phyloP scores from a whole-genome alignment of 2,329 filamentous ascomycete species.

The Acephala macrosclerotiorum region DNA sequence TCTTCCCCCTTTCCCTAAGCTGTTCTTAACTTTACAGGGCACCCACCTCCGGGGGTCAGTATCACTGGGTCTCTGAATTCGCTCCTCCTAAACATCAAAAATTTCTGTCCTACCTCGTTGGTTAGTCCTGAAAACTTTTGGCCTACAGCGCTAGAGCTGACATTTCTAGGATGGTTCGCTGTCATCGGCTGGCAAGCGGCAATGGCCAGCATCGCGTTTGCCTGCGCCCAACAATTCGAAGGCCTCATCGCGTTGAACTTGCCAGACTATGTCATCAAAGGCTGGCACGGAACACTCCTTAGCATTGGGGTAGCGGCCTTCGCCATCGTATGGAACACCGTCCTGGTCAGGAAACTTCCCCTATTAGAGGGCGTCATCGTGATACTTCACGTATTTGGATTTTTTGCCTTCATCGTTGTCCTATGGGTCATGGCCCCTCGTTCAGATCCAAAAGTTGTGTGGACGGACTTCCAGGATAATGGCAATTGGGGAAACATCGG shows the following conservation, averaged over 20 bases:
- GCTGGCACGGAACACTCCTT: slow-evolving; percentile 52
- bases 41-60: slow-evolving; percentile 64
- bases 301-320: slow-evolving; percentile 50
- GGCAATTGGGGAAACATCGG: slow-evolving; percentile 43
- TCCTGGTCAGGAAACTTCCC: slow-evolving; percentile 48
- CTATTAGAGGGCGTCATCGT: slow-evolving; percentile 51
- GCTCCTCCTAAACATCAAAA: slow-evolving; percentile 55
- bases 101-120: slow-evolving; percentile 59
- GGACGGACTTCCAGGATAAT: slow-evolving; percentile 41
- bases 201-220: slow-evolving; percentile 49
- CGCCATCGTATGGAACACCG: slow-evolving; percentile 52
- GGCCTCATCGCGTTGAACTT: slow-evolving; percentile 47
- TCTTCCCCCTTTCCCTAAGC: not conserved
- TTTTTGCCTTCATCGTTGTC: slow-evolving; percentile 50
- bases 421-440: slow-evolving; percentile 43
- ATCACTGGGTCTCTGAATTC: slow-evolving; percentile 58
- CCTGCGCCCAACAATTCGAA: slow-evolving; percentile 53
- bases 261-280: slow-evolving; percentile 44
- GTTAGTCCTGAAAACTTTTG: slow-evolving; percentile 33
- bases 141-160: not conserved
- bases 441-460: slow-evolving; percentile 32
- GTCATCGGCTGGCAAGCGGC: slow-evolving; percentile 54
- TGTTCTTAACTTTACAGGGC: slow-evolving; percentile 42
- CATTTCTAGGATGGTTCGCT: slow-evolving; percentile 50
- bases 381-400: slow-evolving; percentile 52